Percentiles rank a stretch among this genome's conserved stretches.
These are phyloP conservation scores for Mycena kentingensis DNA, from an alignment of 768 basidiomycete species.

Conservation along the genomic window DNA sequence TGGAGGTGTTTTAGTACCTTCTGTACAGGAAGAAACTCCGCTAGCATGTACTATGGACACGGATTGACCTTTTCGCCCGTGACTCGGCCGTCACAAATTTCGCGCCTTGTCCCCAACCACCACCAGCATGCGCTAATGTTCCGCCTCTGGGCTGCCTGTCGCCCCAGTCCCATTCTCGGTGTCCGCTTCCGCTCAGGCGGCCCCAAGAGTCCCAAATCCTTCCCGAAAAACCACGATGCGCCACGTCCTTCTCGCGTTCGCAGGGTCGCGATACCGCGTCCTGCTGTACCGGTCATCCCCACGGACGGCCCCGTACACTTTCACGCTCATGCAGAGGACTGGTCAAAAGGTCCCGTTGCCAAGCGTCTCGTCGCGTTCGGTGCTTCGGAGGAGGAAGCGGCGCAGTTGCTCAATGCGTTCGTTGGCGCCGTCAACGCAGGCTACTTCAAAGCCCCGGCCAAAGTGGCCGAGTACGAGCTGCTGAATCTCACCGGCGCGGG, in stretches of 20 bases:
- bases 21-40: background rate
- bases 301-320: too few species aligned
- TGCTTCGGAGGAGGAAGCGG: background rate
- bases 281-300: too few species aligned
- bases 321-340: background rate
- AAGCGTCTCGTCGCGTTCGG: conserved; percentile 21
- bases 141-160: background rate
- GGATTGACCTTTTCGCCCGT: background rate
- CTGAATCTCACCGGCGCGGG: conserved; percentile 1
- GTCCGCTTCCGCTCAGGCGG: background rate
- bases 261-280: too few species aligned
- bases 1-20: conserved; percentile 29
- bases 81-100: background rate
- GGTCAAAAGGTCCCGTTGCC: background rate
- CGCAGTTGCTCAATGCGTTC: conserved; percentile 14
- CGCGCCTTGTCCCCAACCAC: too few species aligned
- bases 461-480: conserved; percentile 8
- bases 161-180: background rate
- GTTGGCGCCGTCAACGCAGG: background rate
- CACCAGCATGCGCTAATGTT: background rate
- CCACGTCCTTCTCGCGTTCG: too few species aligned
- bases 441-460: conserved; percentile 9
- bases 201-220: background rate
- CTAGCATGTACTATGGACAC: background rate
- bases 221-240: background rate